Conservation (phyloP, 2,329 filamentous ascomycete species). For the Scolecobasidium constrictum region DNA sequence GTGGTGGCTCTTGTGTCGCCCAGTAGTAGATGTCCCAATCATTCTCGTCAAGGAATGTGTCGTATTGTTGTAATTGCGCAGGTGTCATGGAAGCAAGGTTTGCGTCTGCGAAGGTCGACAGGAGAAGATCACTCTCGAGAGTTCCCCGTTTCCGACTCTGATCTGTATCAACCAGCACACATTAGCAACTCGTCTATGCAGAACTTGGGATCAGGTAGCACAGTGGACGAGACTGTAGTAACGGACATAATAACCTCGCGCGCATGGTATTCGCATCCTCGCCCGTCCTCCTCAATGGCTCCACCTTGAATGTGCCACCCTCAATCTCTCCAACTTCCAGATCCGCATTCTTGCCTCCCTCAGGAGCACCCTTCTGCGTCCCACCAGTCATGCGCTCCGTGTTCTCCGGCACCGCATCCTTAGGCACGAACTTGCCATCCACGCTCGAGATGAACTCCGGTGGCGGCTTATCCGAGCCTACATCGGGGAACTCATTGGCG, state of each 20-base stretch:
- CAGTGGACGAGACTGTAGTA: conserved; percentile 10
- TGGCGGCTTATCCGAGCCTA: conserved; percentile 45
- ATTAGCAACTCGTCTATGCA: no score
- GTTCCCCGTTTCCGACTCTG: conserved; percentile 95
- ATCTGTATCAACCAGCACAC: no score
- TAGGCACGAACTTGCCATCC: conserved; percentile 45
- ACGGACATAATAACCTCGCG: conserved; percentile 66
- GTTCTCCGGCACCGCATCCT: conserved; percentile 50
- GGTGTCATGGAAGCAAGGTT: conserved; percentile 65
- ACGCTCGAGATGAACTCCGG: conserved; percentile 50
- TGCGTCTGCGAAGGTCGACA: conserved; percentile 84
- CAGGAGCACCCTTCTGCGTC: conserved; percentile 41
- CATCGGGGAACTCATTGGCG: conserved; percentile 49
- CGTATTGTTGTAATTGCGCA: conserved; percentile 70
- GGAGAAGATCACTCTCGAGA: conserved; percentile 87
- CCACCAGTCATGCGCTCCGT: conserved; percentile 56
- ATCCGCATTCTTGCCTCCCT: conserved; percentile 46
- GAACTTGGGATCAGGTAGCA: no score
- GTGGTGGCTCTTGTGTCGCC: conserved; percentile 73
- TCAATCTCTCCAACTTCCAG: conserved; percentile 79
- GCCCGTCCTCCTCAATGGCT: conserved; percentile 74
- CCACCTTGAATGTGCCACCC: conserved; percentile 74
- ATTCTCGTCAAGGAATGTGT: conserved; percentile 92
- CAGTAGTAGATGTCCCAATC: conserved; percentile 99
- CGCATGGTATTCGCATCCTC: conserved; percentile 81